Percentiles rank a stretch among this genome's conserved stretches.
phyloP scores from a whole-genome alignment of 768 basidiomycete species.

The Tulasnella sp. region DNA sequence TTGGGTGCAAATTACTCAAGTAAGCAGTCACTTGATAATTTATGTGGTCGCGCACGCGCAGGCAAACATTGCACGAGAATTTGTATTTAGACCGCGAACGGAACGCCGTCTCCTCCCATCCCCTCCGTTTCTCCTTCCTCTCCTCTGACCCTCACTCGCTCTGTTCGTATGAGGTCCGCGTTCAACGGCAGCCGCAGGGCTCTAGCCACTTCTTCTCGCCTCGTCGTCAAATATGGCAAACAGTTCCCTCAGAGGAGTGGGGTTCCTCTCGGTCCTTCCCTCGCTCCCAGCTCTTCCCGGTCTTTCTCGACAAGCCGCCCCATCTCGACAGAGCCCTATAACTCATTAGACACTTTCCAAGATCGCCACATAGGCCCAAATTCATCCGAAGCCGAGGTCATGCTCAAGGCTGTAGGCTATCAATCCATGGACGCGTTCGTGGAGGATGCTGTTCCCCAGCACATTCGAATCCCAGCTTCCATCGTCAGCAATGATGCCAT shows the following conservation, averaged over 20 bases:
- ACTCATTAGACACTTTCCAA: slow-evolving; percentile 82
- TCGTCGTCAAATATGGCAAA: not conserved
- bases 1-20: not conserved
- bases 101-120: not conserved
- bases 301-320: not conserved
- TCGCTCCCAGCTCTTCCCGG: not conserved
- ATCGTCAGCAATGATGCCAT: slow-evolving; percentile 65
- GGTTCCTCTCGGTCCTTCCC: not conserved
- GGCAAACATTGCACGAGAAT: slow-evolving; percentile 11
- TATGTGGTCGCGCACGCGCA: not conserved
- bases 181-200: not conserved
- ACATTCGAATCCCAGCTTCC: slow-evolving; percentile 65
- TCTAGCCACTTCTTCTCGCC: not conserved
- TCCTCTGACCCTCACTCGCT: not conserved
- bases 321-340: slow-evolving; percentile 42
- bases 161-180: not conserved
- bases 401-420: slow-evolving; percentile 83
- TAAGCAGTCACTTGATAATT: not conserved
- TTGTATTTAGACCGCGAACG: not conserved
- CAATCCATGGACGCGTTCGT: slow-evolving; percentile 86
- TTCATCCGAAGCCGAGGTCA: slow-evolving; percentile 66
- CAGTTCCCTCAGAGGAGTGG: not conserved
- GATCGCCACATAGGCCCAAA: slow-evolving; percentile 93
- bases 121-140: not conserved
- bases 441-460: slow-evolving; percentile 69